Evolutionary conservation across 73 alveolate genomes (phyloP).

Genomic region (Tetrahymena thermophila): DNA sequence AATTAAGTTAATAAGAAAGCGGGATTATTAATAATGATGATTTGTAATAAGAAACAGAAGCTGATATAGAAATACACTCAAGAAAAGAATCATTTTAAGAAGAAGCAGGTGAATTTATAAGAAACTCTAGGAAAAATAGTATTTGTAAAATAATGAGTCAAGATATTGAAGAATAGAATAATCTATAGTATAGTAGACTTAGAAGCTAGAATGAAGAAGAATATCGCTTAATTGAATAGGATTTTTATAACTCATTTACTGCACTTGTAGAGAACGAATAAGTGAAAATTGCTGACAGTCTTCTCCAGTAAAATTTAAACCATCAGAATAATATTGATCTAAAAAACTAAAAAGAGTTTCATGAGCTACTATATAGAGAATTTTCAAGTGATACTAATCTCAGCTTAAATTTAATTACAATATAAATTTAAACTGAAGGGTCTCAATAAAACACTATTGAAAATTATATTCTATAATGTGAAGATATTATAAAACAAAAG

Average conservation of each 20-base stretch:
- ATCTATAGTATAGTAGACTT: neutral
- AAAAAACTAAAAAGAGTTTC: neutral
- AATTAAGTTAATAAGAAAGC: neutral
- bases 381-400: neutral
- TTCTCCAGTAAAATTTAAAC: neutral
- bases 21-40: neutral
- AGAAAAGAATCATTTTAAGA: neutral
- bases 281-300: neutral
- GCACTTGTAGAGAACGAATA: neutral
- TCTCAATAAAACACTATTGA: neutral
- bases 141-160: neutral
- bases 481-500: neutral
- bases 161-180: neutral
- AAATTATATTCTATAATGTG: neutral
- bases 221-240: neutral
- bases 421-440: neutral
- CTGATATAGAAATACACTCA: neutral
- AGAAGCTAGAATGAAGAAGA: neutral
- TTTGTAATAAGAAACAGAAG: neutral
- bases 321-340: neutral
- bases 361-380: neutral
- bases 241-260: neutral
- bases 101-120: neutral
- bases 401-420: neutral
- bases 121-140: neutral